Evolutionary conservation across 2,329 filamentous ascomycete genomes (phyloP), one percentile per base, ranked within the genome.

Genomic region (Fusarium aywerte): DNA sequence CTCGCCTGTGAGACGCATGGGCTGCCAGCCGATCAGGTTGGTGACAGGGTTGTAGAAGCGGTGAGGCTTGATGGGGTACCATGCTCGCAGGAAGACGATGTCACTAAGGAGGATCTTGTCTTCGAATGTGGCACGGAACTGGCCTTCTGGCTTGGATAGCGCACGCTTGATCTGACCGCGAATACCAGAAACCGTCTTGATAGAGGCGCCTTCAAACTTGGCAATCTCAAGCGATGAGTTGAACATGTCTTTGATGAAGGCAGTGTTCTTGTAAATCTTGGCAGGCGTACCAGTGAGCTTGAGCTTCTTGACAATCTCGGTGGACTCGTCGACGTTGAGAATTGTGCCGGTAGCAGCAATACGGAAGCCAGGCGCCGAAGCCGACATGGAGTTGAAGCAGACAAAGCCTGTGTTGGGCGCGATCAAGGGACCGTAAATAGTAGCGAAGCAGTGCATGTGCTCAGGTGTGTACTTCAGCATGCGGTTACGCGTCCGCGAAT

Each of bases 381-480:
- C 89, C 1, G 91, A 92, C 75, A 99, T 90, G 9, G 90, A 92
- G 79, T 98, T 93, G 68, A 98, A 93, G 78, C 92, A 96, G 70
- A 92, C 94, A 80, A 99, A 98, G 60, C 95, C 93, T 3, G 95
- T 97, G 79, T 97, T 97, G 13, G 96, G 96, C 1, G 96, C 93
- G 62, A 97, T 93, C 9, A 99, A 87, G 0, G 96, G 96, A 0
- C 94, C 96, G 75, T 97, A 98, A 79, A 98, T 93, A 49, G 94
- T 97, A 38, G 88, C 96, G 77, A 97, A 97, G 81, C 96, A 99
- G 81, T 98, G 96, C 93, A 97, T 98, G 76, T 99, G 96, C 82
- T 99, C 96, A 0, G 96, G 96, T 0, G 95, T 97, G 80, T 99
- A 99, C 80, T 99, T 99, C 65, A 99, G 87, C 95, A 99, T 97